Percentiles rank a stretch among this genome's conserved stretches.
phyloP scores from a whole-genome alignment of 805 yeast species.

The Candida arabinofermentans region DNA sequence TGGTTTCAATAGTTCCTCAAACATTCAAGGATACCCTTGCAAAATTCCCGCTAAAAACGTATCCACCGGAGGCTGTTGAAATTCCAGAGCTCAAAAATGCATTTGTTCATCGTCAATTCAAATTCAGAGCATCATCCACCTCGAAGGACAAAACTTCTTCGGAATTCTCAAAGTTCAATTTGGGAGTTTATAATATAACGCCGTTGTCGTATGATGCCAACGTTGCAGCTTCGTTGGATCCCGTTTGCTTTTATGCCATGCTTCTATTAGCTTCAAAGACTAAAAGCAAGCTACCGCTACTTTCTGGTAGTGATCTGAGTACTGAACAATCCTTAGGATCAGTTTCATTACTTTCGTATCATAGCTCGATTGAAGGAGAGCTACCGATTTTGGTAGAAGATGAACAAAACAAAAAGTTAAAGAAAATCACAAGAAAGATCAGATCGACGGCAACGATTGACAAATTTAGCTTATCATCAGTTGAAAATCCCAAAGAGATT shows the following conservation, averaged over 20 bases:
- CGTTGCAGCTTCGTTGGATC: constrained; percentile 50
- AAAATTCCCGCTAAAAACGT: constrained; percentile 45
- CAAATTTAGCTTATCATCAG: constrained; percentile 33
- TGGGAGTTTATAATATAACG: constrained; percentile 50
- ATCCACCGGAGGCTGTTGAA: constrained; percentile 33
- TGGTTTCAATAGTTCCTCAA: constrained; percentile 31
- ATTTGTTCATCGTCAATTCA: constrained; percentile 21
- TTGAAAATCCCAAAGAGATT: constrained; percentile 29
- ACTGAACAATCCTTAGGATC: constrained; percentile 23
- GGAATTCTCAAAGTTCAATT: constrained; percentile 35
- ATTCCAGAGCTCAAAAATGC: constrained; percentile 6
- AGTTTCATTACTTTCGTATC: constrained; percentile 42
- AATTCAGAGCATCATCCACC: constrained; percentile 5
- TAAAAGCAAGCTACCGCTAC: constrained; percentile 38
- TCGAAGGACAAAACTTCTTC: constrained; percentile 12
- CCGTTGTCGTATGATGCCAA: constrained; percentile 27
- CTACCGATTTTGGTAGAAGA: constrained; percentile 59
- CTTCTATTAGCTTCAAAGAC: constrained; percentile 45
- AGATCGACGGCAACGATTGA: constrained; percentile 36
- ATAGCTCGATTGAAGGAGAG: constrained; percentile 44
- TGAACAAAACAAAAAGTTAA: constrained; percentile 28
- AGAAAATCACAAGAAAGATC: constrained; percentile 30
- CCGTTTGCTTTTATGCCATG: constrained; percentile 46
- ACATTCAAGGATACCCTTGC: constrained; percentile 44
- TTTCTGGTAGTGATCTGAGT: constrained; percentile 1